Base-by-base conservation (phyloP, 805 yeast genomes). In the Barnettozyma californica region DNA sequence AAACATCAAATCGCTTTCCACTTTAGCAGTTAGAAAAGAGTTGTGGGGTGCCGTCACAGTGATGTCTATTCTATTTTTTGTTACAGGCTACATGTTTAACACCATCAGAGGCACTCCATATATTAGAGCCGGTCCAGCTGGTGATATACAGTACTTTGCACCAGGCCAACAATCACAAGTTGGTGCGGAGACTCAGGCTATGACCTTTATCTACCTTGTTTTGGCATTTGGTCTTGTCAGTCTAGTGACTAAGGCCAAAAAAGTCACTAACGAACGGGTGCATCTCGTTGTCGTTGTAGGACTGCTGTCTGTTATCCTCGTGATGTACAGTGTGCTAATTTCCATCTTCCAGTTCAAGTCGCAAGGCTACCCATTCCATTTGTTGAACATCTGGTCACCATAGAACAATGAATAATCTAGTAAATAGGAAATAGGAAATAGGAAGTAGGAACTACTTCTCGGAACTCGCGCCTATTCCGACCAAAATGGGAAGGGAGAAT, bases 11-110 rank as follows among this genome's bases (percentile, higher is more conserved):
- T 60, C 70, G 21, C 65, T 83, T 14, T 36, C 56, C 2, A 53
- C 65, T 14, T 43, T 87, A 6, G 41, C 81, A 11, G 66, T 69
- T 23, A 76, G 80, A 37, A 82, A 75, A 56, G 68, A 76, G 43
- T 60, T 87, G 36, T 94, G 98, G 97, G 84, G 87, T 40, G 77
- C 81, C 2, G 41, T 77, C 10, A 75, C 87, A 3, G 71, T 87
- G n/a, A 69, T 85, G 48, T 57, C 77, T 18, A 76, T 87, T 34
- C 70, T 91, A 51, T 68, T 90, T 56, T 87, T 91, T 73, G 81
- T 78, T 43, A 74, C 92, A 8, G 99, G 99, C 16, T 86, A 90
- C 68, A 94, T 94, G 99, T 94, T 81, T 76, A 91, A 89, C 65
- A 77, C 79, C 56, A 94, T 94, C 53, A 80, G 97, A 66, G 77